Base-by-base conservation (phyloP, 2,329 filamentous ascomycete genomes). In the Epichloe coenophiala region DNA sequence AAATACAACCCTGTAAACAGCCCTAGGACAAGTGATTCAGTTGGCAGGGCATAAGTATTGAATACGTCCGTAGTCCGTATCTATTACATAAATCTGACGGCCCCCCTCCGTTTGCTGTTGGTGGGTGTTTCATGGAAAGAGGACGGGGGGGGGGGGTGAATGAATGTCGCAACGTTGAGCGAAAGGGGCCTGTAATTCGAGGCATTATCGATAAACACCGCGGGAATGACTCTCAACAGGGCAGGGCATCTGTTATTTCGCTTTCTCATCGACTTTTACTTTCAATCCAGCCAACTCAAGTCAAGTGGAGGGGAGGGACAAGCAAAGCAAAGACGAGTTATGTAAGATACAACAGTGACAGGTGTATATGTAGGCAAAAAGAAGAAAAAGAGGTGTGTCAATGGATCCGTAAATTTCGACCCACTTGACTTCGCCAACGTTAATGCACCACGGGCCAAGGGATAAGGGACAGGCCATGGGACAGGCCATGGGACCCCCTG, bases 381-480 rank as follows among this genome's bases (percentile, higher is more conserved):
- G 23, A 27, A 8, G 23, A 27, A 27, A 27, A 27, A 27, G 23
- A 27, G 23, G 52, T 51, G 49, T 27, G 56, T 54, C 40, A 43
- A 50, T 48, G 52, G 49, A 53, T 48, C 53, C 55, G 52, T 55
- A 51, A 59, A 59, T 57, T 56, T 58, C 55, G 53, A 43, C 58
- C 59, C 57, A 60, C 57, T 45, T 48, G 35, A 59, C 57, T 36
- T 47, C 51, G 56, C 56, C 58, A 59, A 56, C 36, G 43, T 48
- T 47, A 45, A 49, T 37, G 41, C 48, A 37, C 33, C 41, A 39
- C 41, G 48, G 35, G 35, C 48, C 48, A 49, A 45, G 35, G 17
- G 13, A 15, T 15, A 49, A 49, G 35, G 17, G 19, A 15, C 40
- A 49, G 19, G 19, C 19, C 19, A 21, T 21, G 19, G 19, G 19